These are phyloP conservation scores for Penicillium arizonense DNA, from an alignment of 495 filamentous ascomycete species.

Conservation along the genomic window DNA sequence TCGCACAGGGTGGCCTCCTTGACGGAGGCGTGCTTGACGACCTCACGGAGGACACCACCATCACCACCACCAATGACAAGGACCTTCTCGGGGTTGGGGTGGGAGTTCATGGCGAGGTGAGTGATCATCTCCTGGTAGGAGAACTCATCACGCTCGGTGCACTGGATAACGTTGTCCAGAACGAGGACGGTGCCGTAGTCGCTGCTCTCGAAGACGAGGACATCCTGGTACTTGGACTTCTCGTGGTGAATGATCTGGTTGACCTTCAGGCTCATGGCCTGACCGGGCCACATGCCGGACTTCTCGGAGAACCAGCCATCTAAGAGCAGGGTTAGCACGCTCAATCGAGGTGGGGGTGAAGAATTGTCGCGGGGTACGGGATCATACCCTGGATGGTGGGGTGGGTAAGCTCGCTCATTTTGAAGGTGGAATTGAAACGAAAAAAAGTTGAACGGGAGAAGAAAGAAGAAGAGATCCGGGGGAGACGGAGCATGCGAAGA, in stretches of 20 bases:
- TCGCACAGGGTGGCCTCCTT: constrained; percentile 96
- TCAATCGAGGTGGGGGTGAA: background rate
- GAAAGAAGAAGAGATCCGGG: constrained; percentile 19
- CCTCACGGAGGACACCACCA: constrained; percentile 93
- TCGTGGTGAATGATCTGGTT: constrained; percentile 98
- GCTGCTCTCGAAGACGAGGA: constrained; percentile 95
- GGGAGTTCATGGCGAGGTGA: constrained; percentile 96
- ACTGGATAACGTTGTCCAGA: constrained; percentile 97
- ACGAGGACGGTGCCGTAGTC: constrained; percentile 97
- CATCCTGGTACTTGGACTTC: constrained; percentile 98
- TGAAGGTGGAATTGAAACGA: constrained; percentile 25
- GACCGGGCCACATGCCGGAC: constrained; percentile 97
- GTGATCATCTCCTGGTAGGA: constrained; percentile 99
- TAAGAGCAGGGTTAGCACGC: constrained; percentile 27
- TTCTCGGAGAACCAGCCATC: constrained; percentile 99
- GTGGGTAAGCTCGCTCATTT: constrained; percentile 57
- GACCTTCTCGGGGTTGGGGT: constrained; percentile 96
- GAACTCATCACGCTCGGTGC: constrained; percentile 98
- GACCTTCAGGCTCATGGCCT: constrained; percentile 98
- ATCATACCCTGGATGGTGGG: constrained; percentile 60
- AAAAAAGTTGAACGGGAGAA: constrained; percentile 9
- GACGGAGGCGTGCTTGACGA: constrained; percentile 93
- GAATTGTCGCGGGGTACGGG: constrained; percentile 25
- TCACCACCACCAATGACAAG: constrained; percentile 97
- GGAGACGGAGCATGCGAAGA: constrained; percentile 25